Evolutionary conservation across 768 basidiomycete species (phyloP).

Genomic region (Boletales sp.): DNA sequence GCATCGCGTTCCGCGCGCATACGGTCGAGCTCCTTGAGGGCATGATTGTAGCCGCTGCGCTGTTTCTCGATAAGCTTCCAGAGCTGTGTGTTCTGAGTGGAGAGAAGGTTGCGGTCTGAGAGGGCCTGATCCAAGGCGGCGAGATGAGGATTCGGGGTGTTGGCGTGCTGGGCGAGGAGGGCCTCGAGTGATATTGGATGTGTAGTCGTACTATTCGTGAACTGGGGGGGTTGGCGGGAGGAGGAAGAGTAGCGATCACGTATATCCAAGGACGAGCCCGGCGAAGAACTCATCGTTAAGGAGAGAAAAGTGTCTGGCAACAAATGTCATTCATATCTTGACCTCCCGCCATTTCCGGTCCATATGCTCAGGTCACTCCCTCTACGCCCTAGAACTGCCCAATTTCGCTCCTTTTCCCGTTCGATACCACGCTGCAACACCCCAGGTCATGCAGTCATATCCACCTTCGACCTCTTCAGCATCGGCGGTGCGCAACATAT

Average conservation of each 20-base stretch:
- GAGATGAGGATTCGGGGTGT: conserved; percentile 47
- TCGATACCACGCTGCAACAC: conserved; percentile 16
- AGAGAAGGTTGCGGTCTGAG: conserved; percentile 75
- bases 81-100: conserved; percentile 82
- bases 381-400: not conserved
- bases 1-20: conserved; percentile 77
- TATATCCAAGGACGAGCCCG: conserved; percentile 12
- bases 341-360: not conserved
- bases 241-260: conserved; percentile 26
- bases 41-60: conserved; percentile 71
- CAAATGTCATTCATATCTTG: not conserved
- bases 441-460: conserved; percentile 86
- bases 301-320: not conserved
- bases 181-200: conserved; percentile 46
- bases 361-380: not conserved
- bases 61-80: conserved; percentile 97
- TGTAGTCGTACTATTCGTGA: conserved; percentile 27
- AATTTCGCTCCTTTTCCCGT: not conserved
- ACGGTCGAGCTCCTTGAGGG: conserved; percentile 82
- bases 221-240: conserved; percentile 11
- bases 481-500: conserved; percentile 62
- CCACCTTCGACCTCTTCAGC: conserved; percentile 89
- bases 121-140: conserved; percentile 74
- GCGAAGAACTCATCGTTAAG: conserved; percentile 15
- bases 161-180: conserved; percentile 53